These are phyloP conservation scores for Lentinus brumalis DNA, from an alignment of 768 basidiomycete genomes.

Conservation along the genomic window DNA sequence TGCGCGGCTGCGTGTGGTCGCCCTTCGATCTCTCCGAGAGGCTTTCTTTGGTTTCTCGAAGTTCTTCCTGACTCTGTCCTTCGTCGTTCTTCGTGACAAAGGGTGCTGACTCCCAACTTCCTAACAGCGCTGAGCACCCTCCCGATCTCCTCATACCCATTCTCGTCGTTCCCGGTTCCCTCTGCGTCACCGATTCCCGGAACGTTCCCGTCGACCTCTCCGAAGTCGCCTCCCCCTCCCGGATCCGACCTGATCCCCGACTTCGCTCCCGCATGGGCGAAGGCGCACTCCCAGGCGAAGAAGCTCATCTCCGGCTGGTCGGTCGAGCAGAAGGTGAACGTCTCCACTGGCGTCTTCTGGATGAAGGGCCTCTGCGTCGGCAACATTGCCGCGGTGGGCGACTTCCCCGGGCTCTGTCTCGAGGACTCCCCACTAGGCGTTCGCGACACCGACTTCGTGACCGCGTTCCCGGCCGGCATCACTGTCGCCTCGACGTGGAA, in stretches of 20 bases:
- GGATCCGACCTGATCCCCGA: conserved; percentile 44
- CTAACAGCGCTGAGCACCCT: conserved; percentile 30
- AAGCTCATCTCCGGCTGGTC: conserved; percentile 49
- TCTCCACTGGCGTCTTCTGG: conserved; percentile 73
- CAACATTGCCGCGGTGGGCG: conserved; percentile 55
- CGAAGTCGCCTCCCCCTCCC: conserved; percentile 53
- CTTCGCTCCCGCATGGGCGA: conserved; percentile 35
- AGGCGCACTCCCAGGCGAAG: conserved; percentile 23
- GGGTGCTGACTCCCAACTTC: background rate
- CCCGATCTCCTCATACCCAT: conserved; percentile 45
- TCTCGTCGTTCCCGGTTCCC: conserved; percentile 65
- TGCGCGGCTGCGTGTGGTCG: too few relatives aligned
- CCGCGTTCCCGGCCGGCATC: conserved; percentile 83
- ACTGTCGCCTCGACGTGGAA: conserved; percentile 84
- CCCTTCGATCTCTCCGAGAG: too few relatives aligned
- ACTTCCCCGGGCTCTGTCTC: conserved; percentile 72
- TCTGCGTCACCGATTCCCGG: conserved; percentile 54
- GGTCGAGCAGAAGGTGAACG: conserved; percentile 64
- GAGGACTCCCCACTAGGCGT: conserved; percentile 83
- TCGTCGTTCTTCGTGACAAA: too few relatives aligned
- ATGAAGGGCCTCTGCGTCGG: conserved; percentile 65
- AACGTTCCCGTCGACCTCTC: conserved; percentile 56
- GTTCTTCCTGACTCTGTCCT: too few relatives aligned
- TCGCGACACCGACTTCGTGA: conserved; percentile 70
- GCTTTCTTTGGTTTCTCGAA: too few relatives aligned